phyloP scores from a whole-genome alignment of 2,329 filamentous ascomycete genomes.

The Apiospora aurea region DNA sequence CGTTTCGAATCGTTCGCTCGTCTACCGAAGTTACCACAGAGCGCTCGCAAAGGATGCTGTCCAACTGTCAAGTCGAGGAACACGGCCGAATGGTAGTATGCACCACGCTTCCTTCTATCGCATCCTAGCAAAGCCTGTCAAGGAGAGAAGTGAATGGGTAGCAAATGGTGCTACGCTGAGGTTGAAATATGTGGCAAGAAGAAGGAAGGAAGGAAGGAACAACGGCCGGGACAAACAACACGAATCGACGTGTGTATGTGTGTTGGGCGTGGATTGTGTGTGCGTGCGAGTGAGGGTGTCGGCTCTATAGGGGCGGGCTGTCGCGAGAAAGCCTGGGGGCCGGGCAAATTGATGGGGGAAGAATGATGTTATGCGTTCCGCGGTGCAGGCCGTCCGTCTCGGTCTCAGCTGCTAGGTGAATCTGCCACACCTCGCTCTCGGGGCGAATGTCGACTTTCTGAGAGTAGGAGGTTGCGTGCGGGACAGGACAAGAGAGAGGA shows the following conservation, averaged over 20 bases:
- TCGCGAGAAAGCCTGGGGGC: constrained; percentile 21
- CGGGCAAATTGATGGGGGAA: constrained; percentile 11
- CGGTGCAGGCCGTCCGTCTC: constrained; percentile 1
- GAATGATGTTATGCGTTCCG: constrained; percentile 16
- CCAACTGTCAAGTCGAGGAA: constrained; percentile 15
- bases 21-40: neutral
- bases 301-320: constrained; percentile 21
- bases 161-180: constrained; percentile 1
- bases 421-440: constrained; percentile 16
- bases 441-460: constrained; percentile 12
- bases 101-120: constrained; percentile 17
- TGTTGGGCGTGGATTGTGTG: constrained; percentile 9
- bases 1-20: constrained; percentile 14
- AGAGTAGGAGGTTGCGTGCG: constrained; percentile 20
- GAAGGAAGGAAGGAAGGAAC: neutral
- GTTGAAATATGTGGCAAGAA: neutral
- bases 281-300: constrained; percentile 5
- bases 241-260: constrained; percentile 21
- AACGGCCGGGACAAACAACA: constrained; percentile 23
- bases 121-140: constrained; percentile 18
- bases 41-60: constrained; percentile 6
- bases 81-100: constrained; percentile 17
- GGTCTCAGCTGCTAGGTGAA: constrained; percentile 2
- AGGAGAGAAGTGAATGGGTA: constrained; percentile 14
- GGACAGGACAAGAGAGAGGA: constrained; percentile 1